A percentile compares a stretch with the other conserved stretches of the same genome.
Conservation (phyloP, 257 asterid species). For the Forsythia suspensa region DNA sequence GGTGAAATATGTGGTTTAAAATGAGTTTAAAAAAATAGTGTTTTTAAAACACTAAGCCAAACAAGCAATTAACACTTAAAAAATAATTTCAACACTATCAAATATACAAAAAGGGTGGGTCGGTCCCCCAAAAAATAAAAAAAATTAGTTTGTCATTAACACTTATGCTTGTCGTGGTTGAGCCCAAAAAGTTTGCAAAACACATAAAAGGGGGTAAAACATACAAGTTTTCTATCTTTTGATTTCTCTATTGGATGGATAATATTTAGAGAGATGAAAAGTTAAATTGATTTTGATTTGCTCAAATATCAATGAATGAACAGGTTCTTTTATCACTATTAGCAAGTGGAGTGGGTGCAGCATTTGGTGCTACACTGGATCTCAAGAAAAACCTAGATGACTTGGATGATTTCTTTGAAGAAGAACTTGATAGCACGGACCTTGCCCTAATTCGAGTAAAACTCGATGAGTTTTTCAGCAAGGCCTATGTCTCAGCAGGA, state of each 20-base stretch:
- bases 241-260: neutral
- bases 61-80: no score
- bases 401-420: neutral
- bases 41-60: no score
- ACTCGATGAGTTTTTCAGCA: constrained; percentile 15
- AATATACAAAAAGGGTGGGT: no score
- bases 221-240: no score
- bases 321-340: constrained; percentile 11
- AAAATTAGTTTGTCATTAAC: no score
- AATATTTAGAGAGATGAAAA: neutral
- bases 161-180: no score
- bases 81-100: no score
- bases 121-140: no score
- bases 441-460: neutral
- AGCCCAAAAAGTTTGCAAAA: no score
- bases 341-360: constrained; percentile 17
- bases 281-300: neutral
- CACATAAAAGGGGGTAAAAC: no score
- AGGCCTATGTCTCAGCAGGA: constrained; percentile 15
- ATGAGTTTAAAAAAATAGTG: no score
- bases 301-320: neutral
- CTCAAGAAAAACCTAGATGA: neutral
- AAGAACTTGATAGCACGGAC: neutral
- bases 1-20: no score
- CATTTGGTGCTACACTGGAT: constrained; percentile 12